phyloP scores from a whole-genome alignment of 2,329 filamentous ascomycete species.

The Aspergillus brunneoviolaceus region DNA sequence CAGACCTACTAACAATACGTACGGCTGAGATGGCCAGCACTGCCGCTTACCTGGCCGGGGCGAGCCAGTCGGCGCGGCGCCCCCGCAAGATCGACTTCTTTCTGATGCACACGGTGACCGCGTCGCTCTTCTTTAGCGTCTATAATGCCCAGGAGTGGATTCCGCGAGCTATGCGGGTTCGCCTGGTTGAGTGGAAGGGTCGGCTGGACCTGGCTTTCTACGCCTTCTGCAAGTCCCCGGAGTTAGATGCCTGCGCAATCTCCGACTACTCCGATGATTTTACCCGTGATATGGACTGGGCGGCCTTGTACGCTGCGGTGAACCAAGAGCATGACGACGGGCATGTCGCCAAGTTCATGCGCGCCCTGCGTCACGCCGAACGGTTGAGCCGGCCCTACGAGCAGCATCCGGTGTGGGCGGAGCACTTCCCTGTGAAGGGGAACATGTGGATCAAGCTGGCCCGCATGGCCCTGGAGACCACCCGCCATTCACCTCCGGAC shows the following conservation, averaged over 20 bases:
- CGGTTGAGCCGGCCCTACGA: slow-evolving; percentile 2
- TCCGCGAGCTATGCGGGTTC: background rate
- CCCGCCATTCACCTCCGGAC: too few relatives aligned
- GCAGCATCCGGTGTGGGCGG: background rate
- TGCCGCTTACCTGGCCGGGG: slow-evolving; percentile 6
- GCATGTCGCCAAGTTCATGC: slow-evolving; percentile 11
- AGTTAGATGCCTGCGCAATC: background rate
- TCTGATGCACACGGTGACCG: slow-evolving; percentile 9
- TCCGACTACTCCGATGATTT: background rate
- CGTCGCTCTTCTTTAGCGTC: slow-evolving; percentile 4
- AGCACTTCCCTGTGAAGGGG: slow-evolving; percentile 1
- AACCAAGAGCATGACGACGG: slow-evolving; percentile 12
- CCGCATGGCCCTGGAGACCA: slow-evolving; percentile 5
- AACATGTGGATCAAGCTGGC: slow-evolving; percentile 11
- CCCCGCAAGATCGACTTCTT: slow-evolving; percentile 12
- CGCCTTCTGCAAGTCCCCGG: slow-evolving; percentile 1
- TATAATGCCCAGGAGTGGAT: background rate
- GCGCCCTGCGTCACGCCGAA: slow-evolving; percentile 8
- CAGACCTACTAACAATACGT: background rate
- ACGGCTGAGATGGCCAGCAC: slow-evolving; percentile 7
- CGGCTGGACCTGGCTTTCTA: slow-evolving; percentile 10
- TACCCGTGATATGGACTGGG: slow-evolving; percentile 1
- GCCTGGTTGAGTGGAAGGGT: slow-evolving; percentile 11
- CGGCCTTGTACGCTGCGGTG: background rate
- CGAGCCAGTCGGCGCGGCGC: background rate